phyloP scores from a whole-genome alignment of 2,329 filamentous ascomycete species.

The Moelleriella libera region DNA sequence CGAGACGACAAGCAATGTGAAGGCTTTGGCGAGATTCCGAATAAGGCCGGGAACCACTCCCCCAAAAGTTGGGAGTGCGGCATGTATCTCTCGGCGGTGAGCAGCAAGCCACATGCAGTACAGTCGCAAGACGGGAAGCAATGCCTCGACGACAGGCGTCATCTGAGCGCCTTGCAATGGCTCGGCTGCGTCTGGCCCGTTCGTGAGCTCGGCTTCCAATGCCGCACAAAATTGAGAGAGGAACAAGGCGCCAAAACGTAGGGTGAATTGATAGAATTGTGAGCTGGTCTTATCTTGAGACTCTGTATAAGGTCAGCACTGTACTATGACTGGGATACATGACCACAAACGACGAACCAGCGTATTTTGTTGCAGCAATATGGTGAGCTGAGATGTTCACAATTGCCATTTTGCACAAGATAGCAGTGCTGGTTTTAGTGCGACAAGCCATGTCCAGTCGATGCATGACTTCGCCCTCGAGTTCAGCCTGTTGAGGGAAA shows the following conservation, averaged over 20 bases:
- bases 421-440: constrained; percentile 46
- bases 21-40: constrained; percentile 27
- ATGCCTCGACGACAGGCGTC: constrained; percentile 22
- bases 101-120: constrained; percentile 39
- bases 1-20: constrained; percentile 32
- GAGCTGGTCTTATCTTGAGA: constrained; percentile 29
- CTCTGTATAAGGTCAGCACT: constrained; percentile 15
- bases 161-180: constrained; percentile 10
- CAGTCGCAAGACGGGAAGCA: constrained; percentile 37
- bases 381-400: constrained; percentile 79
- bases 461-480: constrained; percentile 75
- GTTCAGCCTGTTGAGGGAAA: constrained; percentile 62
- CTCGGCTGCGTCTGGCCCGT: constrained; percentile 9
- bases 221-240: constrained; percentile 59
- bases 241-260: constrained; percentile 66
- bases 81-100: constrained; percentile 28
- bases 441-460: constrained; percentile 63
- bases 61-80: constrained; percentile 29
- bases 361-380: constrained; percentile 34
- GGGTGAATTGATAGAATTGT: constrained; percentile 47
- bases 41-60: constrained; percentile 31
- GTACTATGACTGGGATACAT: neutral
- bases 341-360: constrained; percentile 14
- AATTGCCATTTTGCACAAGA: constrained; percentile 65
- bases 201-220: constrained; percentile 49